These are phyloP conservation scores for Suillus discolor DNA, from an alignment of 768 basidiomycete genomes.

Conservation along the genomic window DNA sequence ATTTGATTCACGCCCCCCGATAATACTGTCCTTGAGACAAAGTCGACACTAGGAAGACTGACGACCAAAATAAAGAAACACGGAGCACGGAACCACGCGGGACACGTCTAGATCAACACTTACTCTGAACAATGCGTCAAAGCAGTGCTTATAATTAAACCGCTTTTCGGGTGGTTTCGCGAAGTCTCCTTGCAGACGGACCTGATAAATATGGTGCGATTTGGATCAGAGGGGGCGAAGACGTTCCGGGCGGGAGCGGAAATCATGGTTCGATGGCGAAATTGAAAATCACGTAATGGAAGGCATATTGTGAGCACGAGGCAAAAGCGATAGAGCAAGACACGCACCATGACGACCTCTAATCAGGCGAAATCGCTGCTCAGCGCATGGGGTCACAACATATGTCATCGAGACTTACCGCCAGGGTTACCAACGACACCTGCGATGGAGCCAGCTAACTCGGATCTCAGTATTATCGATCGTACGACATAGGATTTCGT, in stretches of 20 bases:
- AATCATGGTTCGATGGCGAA: conserved; percentile 5
- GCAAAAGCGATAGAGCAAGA: conserved; percentile 1
- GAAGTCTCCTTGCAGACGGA: conserved; percentile 89
- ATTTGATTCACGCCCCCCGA: background rate
- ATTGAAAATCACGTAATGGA: conserved; percentile 9
- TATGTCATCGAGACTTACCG: conserved; percentile 43
- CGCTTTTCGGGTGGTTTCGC: conserved; percentile 87
- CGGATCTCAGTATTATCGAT: background rate
- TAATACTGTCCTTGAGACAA: background rate
- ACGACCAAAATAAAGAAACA: background rate
- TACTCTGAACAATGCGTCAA: conserved; percentile 86
- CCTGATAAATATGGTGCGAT: conserved; percentile 31
- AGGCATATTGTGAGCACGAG: conserved; percentile 5
- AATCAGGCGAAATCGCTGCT: conserved; percentile 3
- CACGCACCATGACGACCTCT: conserved; percentile 73
- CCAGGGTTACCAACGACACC: conserved; percentile 90
- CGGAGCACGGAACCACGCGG: background rate
- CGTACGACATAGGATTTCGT: background rate
- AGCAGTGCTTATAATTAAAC: conserved; percentile 88
- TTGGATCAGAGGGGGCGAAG: background rate
- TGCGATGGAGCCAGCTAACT: conserved; percentile 78
- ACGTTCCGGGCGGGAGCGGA: conserved; percentile 2
- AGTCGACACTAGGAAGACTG: background rate
- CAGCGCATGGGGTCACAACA: background rate
- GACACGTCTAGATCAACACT: conserved; percentile 30